These are phyloP conservation scores for Geosmithia morbida DNA, from an alignment of 2,329 filamentous ascomycete genomes.

Conservation along the genomic window DNA sequence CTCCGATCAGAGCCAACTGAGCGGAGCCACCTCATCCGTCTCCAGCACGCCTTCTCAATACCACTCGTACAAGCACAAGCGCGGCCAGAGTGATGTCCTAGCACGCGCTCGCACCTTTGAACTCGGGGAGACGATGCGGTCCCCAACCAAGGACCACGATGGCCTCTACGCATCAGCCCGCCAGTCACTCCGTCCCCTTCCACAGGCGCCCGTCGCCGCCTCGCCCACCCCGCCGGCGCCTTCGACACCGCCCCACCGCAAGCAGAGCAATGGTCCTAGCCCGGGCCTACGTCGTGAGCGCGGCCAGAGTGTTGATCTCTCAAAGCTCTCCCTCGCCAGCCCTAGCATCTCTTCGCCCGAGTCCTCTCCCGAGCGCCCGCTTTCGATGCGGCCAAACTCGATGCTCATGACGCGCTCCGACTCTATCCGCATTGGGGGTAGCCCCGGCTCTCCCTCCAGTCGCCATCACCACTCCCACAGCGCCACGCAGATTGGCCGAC, in stretches of 20 bases:
- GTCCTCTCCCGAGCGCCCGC: constrained; percentile 23
- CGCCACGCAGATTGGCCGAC: constrained; percentile 36
- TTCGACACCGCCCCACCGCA: constrained; percentile 8
- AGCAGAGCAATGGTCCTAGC: neutral
- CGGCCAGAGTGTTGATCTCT: constrained; percentile 51
- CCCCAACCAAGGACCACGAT: constrained; percentile 31
- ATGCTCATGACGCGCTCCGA: constrained; percentile 47
- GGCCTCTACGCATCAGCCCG: constrained; percentile 59
- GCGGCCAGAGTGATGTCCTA: constrained; percentile 59
- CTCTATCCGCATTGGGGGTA: constrained; percentile 25
- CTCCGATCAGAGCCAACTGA: constrained; percentile 41
- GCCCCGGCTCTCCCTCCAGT: constrained; percentile 13
- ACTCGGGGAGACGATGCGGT: constrained; percentile 24
- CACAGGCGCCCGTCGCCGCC: constrained; percentile 43
- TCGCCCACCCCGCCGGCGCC: constrained; percentile 13
- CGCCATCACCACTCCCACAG: constrained; percentile 16
- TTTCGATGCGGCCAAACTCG: constrained; percentile 39
- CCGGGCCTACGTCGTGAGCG: constrained; percentile 29
- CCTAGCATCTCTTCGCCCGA: constrained; percentile 24
- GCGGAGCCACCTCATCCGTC: constrained; percentile 56
- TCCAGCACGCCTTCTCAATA: constrained; percentile 37
- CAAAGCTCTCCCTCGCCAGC: constrained; percentile 30
- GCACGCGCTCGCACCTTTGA: constrained; percentile 35
- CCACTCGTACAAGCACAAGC: constrained; percentile 41
- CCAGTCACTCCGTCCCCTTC: constrained; percentile 62